Base-by-base conservation (phyloP, 768 basidiomycete genomes). In the Serpula lacrymans region DNA sequence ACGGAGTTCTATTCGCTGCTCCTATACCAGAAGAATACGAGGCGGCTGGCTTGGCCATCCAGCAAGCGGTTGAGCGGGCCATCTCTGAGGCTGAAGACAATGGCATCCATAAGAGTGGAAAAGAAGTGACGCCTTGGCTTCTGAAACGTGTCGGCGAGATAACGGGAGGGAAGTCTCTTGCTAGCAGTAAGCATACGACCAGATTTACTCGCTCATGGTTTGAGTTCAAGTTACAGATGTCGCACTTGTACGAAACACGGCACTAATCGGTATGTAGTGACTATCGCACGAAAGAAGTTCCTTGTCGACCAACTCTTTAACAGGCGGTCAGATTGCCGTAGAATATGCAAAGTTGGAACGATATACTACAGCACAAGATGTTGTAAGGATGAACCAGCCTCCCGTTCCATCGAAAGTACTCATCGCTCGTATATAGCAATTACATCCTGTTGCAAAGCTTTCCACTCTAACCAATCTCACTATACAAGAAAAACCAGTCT, bases 61-160 rank as follows among this genome's bases (percentile, higher is more conserved):
- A 97, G 58, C 57, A 69, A 30, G 81, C 82, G 0, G 86, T 97
- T 6, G 83, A 94, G 42, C 82, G 79, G 51, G 96, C 96, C 6
- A 75, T 99, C 5, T 57, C 59, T 11, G 95, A 99, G 63, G 85
- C 88, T 4, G 83, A 88, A 46, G 73, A 76, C 43, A 84, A 83
- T 47, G 91, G 93, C 2, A 68, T 95, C 33, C 84, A 76, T 53
- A 79, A 70, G 51, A 68, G 72, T 13, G 96, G 96, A 3, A 97
- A 96, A 52, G 88, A 91, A 45, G 92, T 78, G 5, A 99, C 96
- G 1, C 96, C 96, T 6, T 98, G 95, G 95, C 68, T 99, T 8
- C 69, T 99, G 22, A 70, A 74, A 31, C 80, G 95, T 22, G 82
- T 98, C 2, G 74, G 75, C 12, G 85, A 95, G 57, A 69, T 98